Evolutionary conservation across 495 filamentous ascomycete genomes (phyloP), one percentile per base, ranked within the genome.

Genomic region (Baudoinia panamericana): DNA sequence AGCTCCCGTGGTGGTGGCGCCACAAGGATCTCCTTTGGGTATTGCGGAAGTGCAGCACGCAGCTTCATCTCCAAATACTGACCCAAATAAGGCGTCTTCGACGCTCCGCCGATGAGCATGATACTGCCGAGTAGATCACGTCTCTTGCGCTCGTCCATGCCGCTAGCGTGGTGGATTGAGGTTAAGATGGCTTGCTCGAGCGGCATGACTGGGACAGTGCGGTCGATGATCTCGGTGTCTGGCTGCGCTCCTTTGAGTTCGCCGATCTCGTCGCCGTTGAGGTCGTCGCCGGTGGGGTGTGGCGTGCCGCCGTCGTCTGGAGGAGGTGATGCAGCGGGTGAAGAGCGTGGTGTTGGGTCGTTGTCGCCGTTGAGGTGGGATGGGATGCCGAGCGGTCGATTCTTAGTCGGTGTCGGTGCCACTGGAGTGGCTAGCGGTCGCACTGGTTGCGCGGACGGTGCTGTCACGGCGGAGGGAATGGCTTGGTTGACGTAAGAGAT

Each of bases 51-150:
- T 20, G 75, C 65, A 33, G 60, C 58, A 49, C 80, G 76, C 35
- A 97, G 66, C 45, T 72, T 72, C 55, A 88, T 82, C 62, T 96
- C 87, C 4, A 97, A 66, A 50, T 76, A 80, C 2, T 73, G 57
- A 27, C 78, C 74, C 50, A 97, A 80, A 8, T 78, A 73, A 1
- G 73, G 73, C 0, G 80, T 78, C 67, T 87, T 77, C 36, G 80
- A 78, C 6, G 84, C 92, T 16, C 90, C 90, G 32, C 90, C 90
- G 35, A 95, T 73, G 2, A 95, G 75, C 85, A 97, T 95, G 65
- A 97, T 93, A 26, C 82, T 81, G 17, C 84, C 84, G 20, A 93
- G 67, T 61, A 92, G 85, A 52, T 97, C 92, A 15, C 82, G 73
- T 46, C 87, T 75, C 59, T 90, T 92, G 60, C 86, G 86, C 38